Evolutionary conservation across 352 stramenopile genomes (phyloP).

Genomic region (Pythium vanterpoolii): DNA sequence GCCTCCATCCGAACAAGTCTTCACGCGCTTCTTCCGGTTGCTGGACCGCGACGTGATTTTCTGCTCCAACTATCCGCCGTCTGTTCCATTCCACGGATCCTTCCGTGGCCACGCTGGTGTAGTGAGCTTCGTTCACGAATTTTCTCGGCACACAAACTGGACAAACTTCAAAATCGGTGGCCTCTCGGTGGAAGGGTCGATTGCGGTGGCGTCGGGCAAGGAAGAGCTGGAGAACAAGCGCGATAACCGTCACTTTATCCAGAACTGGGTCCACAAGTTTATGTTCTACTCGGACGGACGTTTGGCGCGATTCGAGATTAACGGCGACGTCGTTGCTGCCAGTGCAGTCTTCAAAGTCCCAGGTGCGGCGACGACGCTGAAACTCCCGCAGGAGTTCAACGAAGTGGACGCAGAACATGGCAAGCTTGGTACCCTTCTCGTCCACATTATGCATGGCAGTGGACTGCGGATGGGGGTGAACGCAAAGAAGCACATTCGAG

Average conservation of each 20-base stretch:
- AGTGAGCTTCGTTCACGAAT: slow-evolving; percentile 77
- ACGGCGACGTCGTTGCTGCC: slow-evolving; percentile 81
- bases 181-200: slow-evolving; percentile 77
- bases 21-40: slow-evolving; percentile 83
- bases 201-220: slow-evolving; percentile 80
- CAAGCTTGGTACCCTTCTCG: slow-evolving; percentile 58
- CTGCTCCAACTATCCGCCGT: slow-evolving; percentile 86
- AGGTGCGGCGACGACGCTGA: slow-evolving; percentile 78
- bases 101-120: slow-evolving; percentile 72
- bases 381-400: slow-evolving; percentile 86
- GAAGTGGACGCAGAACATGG: slow-evolving; percentile 82
- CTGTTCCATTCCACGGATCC: slow-evolving; percentile 83
- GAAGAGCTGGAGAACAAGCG: slow-evolving; percentile 86
- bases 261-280: slow-evolving; percentile 91
- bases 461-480: slow-evolving; percentile 68
- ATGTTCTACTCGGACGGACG: slow-evolving; percentile 82
- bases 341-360: slow-evolving; percentile 86
- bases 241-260: slow-evolving; percentile 79
- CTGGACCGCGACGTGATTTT: slow-evolving; percentile 87
- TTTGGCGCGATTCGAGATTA: slow-evolving; percentile 87
- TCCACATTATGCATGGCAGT: slow-evolving; percentile 81
- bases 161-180: slow-evolving; percentile 87
- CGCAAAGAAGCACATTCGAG: slow-evolving; percentile 66
- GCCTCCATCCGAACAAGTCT: slow-evolving; percentile 82
- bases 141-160: slow-evolving; percentile 75